Evolutionary conservation across 2,329 filamentous ascomycete genomes (phyloP), one percentile per base, ranked within the genome.

Genomic region (Talaromyces sp.): DNA sequence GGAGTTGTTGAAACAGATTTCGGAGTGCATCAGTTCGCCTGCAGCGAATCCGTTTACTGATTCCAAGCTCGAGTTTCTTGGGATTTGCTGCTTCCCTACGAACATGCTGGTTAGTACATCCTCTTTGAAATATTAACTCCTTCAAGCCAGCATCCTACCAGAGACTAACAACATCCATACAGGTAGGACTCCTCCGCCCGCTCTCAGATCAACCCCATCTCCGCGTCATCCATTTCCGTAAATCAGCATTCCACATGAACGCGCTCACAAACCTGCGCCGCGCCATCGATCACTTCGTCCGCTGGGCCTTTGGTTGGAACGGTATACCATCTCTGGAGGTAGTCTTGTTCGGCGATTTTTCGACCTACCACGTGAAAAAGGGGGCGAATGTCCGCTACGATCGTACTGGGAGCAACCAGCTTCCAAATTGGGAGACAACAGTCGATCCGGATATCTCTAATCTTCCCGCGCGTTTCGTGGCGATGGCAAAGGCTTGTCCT

Each of bases 211-310:
- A 37, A 19, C 19, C 33, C 8, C 41, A 52, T 8, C 52, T 63
- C 6, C 61, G 61, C n/a, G 50, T 63, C n/a, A 13, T 63, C 11
- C 61, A 63, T 11, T 57, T 63, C 52, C 61, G 61, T 27, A 63
- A 57, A 31, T 63, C 61, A 1, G 61, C 61, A 3, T 59, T 14
- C 13, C n/a, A 59, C 13, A 57, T 45, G 24, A 56, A 57, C 33
- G 4, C 39, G 13, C n/a, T 45, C 6, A 52, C 27, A n/a, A 8
- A 11, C 13, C 35, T 59, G 1, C 35, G 33, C 9, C 37, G 37
- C 41, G 56, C 56, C 11, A 14, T 63, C n/a, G 16, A 63, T 37
- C 27, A 13, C 14, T 63, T 63, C 45, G 39, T 19, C 16, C 14
- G 22, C 13, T 63, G 61, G 61, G 61, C 39, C 2, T 57, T 63